Evolutionary conservation across 257 asterid genomes (phyloP), one percentile per base, ranked within the genome.

Genomic region (Fraxinus pennsylvanica): DNA sequence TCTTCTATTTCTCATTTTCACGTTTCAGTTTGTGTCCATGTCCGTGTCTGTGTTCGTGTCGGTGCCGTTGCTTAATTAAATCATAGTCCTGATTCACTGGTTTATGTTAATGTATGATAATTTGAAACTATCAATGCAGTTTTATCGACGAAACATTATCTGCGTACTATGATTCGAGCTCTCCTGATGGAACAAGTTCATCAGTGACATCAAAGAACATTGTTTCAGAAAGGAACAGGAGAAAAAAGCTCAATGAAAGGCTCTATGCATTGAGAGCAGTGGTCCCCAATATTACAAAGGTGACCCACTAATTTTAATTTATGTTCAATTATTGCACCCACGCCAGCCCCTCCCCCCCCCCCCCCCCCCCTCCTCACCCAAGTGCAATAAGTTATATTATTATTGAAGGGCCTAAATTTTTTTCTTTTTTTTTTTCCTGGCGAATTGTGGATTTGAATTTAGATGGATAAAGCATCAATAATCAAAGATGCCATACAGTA

Each of bases 391-490:
- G 1, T 12, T 9, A 43, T 43, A 41, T 10, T 10, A 10, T 54
- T 54, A n/a, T 54, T 54, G 25, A 54, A 54, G 27, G 12, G 68
- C 33, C 0, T 9, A 54, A 47, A 1, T 1, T 0, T 36, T 13
- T 32, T n/a, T n/a, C n/a, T n/a, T n/a, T n/a, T 57, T 39, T 1
- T 8, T 0, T 15, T 32, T 52, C 0, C 30, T 8, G 30, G 22
- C 12, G 67, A 43, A 43, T 35, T 14, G 59, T 63, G 25, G 25
- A 2, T 38, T 32, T 68, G 45, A 5, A 73, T 38, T 4, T 54
- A 90, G 97, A 90, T 92, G 97, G 94, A 92, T 81, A 92, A 92
- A 81, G 97, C 97, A 2, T 92, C 97, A 41, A 90, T 86, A 29
- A 86, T 92, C 57, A 90, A 88, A 84, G 97, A 92, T 83, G 97